phyloP scores from a whole-genome alignment of 768 basidiomycete species.

The Tricholoma matsutake region DNA sequence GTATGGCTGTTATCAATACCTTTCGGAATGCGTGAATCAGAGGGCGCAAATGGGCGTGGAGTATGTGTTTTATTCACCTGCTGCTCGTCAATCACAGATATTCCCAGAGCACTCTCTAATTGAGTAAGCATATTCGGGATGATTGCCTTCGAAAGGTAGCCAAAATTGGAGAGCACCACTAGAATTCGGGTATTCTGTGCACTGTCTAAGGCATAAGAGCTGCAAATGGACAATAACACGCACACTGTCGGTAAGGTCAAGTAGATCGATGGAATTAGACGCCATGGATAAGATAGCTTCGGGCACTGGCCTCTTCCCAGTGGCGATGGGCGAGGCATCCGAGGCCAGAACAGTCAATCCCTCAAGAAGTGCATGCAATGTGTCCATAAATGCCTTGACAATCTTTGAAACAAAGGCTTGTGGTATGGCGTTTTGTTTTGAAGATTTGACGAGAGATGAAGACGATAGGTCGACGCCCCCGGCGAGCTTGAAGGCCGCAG shows the following conservation, averaged over 20 bases:
- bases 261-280: constrained; percentile 51
- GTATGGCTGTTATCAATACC: constrained; percentile 74
- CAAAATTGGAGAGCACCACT: constrained; percentile 87
- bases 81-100: constrained; percentile 69
- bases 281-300: constrained; percentile 31
- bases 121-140: constrained; percentile 81
- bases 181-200: constrained; percentile 83
- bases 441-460: constrained; percentile 45
- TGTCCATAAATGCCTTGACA: constrained; percentile 81
- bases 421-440: constrained; percentile 61
- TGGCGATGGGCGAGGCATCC: constrained; percentile 55
- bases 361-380: constrained; percentile 81
- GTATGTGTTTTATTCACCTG: constrained; percentile 41
- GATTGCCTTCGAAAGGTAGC: constrained; percentile 62
- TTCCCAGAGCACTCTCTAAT: constrained; percentile 72
- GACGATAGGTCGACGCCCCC: constrained; percentile 64
- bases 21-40: constrained; percentile 25
- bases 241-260: constrained; percentile 65
- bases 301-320: constrained; percentile 31
- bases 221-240: constrained; percentile 22
- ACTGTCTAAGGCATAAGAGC: neutral
- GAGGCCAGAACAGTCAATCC: constrained; percentile 80
- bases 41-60: constrained; percentile 6
- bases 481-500: constrained; percentile 75
- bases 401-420: constrained; percentile 69